These are phyloP conservation scores for Gyromitra esculenta DNA, from an alignment of 2,329 filamentous ascomycete species.

Conservation along the genomic window DNA sequence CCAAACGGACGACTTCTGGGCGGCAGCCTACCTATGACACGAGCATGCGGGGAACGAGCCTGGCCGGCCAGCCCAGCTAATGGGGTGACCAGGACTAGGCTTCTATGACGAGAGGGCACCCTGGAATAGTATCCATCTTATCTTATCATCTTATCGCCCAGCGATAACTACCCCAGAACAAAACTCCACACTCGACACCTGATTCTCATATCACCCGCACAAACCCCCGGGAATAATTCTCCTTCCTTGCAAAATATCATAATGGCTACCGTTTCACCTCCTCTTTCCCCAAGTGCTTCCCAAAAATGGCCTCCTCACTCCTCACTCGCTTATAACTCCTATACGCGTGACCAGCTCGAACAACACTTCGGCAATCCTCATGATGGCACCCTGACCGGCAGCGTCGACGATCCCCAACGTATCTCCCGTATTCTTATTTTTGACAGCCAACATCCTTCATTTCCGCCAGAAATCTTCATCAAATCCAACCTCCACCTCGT, in stretches of 20 bases:
- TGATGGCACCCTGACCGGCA: slow-evolving; percentile 54
- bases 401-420: slow-evolving; percentile 55
- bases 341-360: slow-evolving; percentile 51
- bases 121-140: slow-evolving; percentile 28
- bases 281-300: slow-evolving; percentile 35
- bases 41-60: background rate
- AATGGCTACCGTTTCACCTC: slow-evolving; percentile 40
- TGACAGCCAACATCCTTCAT: slow-evolving; percentile 54
- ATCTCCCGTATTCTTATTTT: slow-evolving; percentile 56
- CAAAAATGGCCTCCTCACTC: slow-evolving; percentile 40
- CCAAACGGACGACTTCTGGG: background rate
- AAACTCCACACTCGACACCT: slow-evolving; percentile 23
- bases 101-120: background rate
- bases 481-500: slow-evolving; percentile 56
- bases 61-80: background rate
- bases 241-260: background rate
- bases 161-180: slow-evolving; percentile 19
- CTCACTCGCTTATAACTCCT: slow-evolving; percentile 38
- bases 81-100: background rate
- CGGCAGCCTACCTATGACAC: background rate
- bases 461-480: slow-evolving; percentile 56
- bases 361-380: slow-evolving; percentile 54
- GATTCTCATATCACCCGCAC: slow-evolving; percentile 16
- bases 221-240: background rate
- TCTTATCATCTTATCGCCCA: slow-evolving; percentile 45